Percentiles rank a stretch among this genome's conserved stretches.
Conservation (phyloP, 176 grass and related monocot genomes). For the Phyllostachys edulis region DNA sequence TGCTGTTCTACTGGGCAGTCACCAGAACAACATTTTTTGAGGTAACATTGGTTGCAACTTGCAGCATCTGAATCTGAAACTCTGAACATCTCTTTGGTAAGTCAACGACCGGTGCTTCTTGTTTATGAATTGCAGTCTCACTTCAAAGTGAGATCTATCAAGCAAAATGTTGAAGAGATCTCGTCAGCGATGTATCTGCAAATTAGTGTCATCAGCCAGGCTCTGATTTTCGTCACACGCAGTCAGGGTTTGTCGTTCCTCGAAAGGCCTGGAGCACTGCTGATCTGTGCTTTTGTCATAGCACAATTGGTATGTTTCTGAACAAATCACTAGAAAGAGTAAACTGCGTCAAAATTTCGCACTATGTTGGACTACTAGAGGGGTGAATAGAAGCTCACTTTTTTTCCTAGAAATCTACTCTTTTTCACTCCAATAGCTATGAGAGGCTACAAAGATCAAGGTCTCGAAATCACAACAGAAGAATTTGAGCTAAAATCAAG, state of each 20-base stretch:
- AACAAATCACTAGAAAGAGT: neutral
- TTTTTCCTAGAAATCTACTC: too few relatives aligned
- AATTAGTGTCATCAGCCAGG: conserved; percentile 85
- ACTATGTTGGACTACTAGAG: too few relatives aligned
- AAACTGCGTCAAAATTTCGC: neutral
- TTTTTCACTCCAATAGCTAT: too few relatives aligned
- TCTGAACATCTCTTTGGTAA: neutral
- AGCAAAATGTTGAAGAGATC: conserved; percentile 45
- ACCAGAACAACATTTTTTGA: conserved; percentile 72
- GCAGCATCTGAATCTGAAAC: neutral
- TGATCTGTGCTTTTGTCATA: conserved; percentile 66
- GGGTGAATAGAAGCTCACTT: too few relatives aligned
- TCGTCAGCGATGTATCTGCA: conserved; percentile 93
- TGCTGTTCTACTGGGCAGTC: conserved; percentile 77
- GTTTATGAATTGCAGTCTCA: conserved; percentile 42
- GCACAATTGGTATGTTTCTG: conserved; percentile 62
- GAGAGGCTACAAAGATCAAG: too few relatives aligned
- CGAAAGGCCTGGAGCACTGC: conserved; percentile 62
- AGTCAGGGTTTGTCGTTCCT: conserved; percentile 68
- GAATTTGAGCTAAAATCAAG: too few relatives aligned
- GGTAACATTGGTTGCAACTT: conserved; percentile 20
- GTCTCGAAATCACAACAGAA: too few relatives aligned
- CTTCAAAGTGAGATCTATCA: conserved; percentile 61
- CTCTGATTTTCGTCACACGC: conserved; percentile 84
- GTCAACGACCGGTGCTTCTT: neutral